A percentile compares a stretch with the other conserved stretches of the same genome.
These are phyloP conservation scores for Trypanosoma avium DNA, from an alignment of 208 protist genomes.

Conservation along the genomic window DNA sequence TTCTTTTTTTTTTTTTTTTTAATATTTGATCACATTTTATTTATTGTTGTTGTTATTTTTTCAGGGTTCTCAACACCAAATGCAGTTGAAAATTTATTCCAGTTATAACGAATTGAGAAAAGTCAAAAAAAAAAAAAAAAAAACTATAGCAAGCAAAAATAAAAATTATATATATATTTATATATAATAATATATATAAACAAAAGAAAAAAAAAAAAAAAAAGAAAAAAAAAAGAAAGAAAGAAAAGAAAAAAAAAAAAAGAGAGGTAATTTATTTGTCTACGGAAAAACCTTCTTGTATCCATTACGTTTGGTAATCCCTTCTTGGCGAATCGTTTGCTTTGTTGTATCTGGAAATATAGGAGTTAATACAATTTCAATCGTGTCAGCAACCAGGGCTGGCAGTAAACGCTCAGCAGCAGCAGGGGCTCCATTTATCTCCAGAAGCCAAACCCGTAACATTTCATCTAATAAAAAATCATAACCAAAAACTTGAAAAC, in stretches of 20 bases:
- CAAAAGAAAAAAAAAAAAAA: conserved; percentile 6
- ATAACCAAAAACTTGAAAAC: conserved; percentile 76
- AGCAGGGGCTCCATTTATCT: conserved; percentile 68
- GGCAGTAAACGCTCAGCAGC: conserved; percentile 56
- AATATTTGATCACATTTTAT: no score
- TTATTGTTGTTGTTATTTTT: background rate
- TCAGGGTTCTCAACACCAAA: no score
- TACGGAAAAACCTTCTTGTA: conserved; percentile 59
- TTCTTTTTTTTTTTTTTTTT: no score
- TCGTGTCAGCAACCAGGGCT: conserved; percentile 66
- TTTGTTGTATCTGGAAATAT: conserved; percentile 54
- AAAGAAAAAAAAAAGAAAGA: conserved; percentile 21
- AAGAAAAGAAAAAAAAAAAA: conserved; percentile 6
- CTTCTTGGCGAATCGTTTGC: conserved; percentile 14
- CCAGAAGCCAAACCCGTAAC: conserved; percentile 65
- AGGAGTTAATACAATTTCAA: conserved; percentile 63
- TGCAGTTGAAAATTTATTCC: no score
- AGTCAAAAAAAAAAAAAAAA: background rate
- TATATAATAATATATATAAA: conserved; percentile 3
- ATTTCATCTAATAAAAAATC: conserved; percentile 71
- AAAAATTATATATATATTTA: background rate
- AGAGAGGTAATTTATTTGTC: conserved; percentile 16
- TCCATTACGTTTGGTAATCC: conserved; percentile 31
- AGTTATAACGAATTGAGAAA: no score
- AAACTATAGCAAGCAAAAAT: conserved; percentile 8